Evolutionary conservation across 1,284 basidiomycete genomes (phyloP), one percentile per base, ranked within the genome.

Genomic region (Ustilago loliicola): DNA sequence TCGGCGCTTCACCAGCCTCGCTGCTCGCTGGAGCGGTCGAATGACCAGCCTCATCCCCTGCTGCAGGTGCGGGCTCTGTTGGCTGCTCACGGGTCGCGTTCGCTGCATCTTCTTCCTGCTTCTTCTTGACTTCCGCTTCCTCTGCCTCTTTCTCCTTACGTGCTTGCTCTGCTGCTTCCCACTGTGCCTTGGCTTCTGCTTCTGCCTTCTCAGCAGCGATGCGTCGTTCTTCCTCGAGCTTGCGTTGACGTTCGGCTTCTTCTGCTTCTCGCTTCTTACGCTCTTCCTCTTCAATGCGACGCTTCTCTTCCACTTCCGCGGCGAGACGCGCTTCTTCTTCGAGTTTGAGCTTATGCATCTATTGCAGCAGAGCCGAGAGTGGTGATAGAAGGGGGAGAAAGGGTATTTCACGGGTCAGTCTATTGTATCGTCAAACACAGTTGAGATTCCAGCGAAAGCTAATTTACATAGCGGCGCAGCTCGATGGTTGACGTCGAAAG

Each of bases 301-400:
- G 65, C 29, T 56, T 60, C 9, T 45, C 72, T 56, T 74, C 70
- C 8, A 71, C 77, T 58, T 74, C 77, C 3, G 61, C 66, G 17
- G 66, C 70, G 17, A 64, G 48, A 23, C 66, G 58, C 10, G 59
- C 69, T 48, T 73, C 67, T 61, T 79, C 77, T 53, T 72, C 72
- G 13, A 47, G 36, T 47, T 77, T 72, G 19, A 25, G 36, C 32
- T 68, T 42, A 52, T 66, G 50, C 21, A 55, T 55, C 66, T 72
- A 52, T 66, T 11, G 13, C 4, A 38, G 17, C 8, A 15, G 36
- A 25, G 19, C 25, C 27, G 47, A 55, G 19, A 34, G 34, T 21
- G 34, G 13, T 30, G 6, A 42, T 11, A 36, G 5, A 29, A 7
- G 36, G 25, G n/a, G 21, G 23, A 21, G 55, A 21, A 17, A 29